Conservation (phyloP, 495 filamentous ascomycete species). For the Lichenothelia convexa region DNA sequence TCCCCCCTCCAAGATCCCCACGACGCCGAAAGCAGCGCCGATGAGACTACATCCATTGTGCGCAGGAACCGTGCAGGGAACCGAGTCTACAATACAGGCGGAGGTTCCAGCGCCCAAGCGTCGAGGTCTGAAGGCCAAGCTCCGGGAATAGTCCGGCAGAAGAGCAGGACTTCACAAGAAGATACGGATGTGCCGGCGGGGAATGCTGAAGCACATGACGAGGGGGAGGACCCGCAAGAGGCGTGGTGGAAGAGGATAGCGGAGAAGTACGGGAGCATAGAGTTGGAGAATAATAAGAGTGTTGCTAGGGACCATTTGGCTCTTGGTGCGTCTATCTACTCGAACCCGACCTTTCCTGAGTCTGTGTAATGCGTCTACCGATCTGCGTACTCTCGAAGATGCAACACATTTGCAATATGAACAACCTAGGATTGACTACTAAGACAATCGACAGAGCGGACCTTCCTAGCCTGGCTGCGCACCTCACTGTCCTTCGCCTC, state of each 20-base stretch:
- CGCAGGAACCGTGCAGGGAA: background rate
- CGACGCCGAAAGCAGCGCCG: background rate
- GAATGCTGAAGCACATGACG: slow-evolving; percentile 6
- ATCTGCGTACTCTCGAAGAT: too few relatives aligned
- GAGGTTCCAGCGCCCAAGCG: too few relatives aligned
- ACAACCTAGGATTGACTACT: background rate
- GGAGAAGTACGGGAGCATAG: slow-evolving; percentile 61
- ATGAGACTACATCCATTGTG: background rate
- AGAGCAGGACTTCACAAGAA: background rate
- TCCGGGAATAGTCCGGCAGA: background rate
- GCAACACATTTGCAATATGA: too few relatives aligned
- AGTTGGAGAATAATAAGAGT: slow-evolving; percentile 91
- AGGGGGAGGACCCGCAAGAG: slow-evolving; percentile 14
- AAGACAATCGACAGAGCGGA: slow-evolving; percentile 47
- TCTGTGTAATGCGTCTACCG: too few relatives aligned
- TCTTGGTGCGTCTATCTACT: slow-evolving; percentile 72
- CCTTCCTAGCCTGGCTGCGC: slow-evolving; percentile 91
- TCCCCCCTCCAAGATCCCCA: too few relatives aligned
- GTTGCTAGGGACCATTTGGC: slow-evolving; percentile 91
- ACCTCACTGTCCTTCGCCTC: slow-evolving; percentile 91
- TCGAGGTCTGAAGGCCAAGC: background rate
- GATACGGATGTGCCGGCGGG: background rate
- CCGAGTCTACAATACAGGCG: background rate
- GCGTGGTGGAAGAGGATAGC: slow-evolving; percentile 33
- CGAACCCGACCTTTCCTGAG: too few relatives aligned